Evolutionary conservation across 2,329 filamentous ascomycete genomes (phyloP).

Genomic region (Alternaria brassicicola): DNA sequence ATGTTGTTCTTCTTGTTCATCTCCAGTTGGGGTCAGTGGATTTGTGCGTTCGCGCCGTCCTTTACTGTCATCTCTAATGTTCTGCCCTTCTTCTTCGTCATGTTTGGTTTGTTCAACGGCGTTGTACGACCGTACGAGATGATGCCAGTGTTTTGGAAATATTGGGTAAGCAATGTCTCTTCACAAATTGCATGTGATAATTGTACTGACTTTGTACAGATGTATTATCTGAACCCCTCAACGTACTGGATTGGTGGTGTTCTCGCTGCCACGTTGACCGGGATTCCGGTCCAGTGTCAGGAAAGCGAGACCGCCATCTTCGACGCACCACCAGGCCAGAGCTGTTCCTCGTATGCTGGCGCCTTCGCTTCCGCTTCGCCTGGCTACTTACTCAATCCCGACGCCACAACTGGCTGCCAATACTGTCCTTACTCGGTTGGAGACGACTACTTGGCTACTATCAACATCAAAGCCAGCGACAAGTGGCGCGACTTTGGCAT

Average conservation of each 20-base stretch:
- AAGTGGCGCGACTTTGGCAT: conserved; percentile 78
- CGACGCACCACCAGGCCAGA: conserved; percentile 67
- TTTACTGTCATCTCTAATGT: conserved; percentile 78
- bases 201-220: background rate
- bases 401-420: conserved; percentile 65
- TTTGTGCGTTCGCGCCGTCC: conserved; percentile 78
- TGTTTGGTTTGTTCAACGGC: conserved; percentile 78
- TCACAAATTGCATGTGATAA: background rate
- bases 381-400: conserved; percentile 69
- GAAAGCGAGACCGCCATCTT: conserved; percentile 67
- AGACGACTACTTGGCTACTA: conserved; percentile 67
- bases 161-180: conserved; percentile 56
- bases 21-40: conserved; percentile 80
- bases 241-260: conserved; percentile 77
- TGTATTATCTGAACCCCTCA: conserved; percentile 51
- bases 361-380: conserved; percentile 61
- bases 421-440: conserved; percentile 74
- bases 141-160: conserved; percentile 73
- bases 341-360: conserved; percentile 69
- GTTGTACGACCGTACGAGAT: conserved; percentile 71
- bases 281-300: conserved; percentile 54
- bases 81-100: conserved; percentile 81
- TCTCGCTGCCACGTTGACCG: conserved; percentile 66
- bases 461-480: conserved; percentile 62
- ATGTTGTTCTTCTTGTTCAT: conserved; percentile 80